Evolutionary conservation across 306 rosid species (phyloP).

Genomic region (Prunus mongolica): DNA sequence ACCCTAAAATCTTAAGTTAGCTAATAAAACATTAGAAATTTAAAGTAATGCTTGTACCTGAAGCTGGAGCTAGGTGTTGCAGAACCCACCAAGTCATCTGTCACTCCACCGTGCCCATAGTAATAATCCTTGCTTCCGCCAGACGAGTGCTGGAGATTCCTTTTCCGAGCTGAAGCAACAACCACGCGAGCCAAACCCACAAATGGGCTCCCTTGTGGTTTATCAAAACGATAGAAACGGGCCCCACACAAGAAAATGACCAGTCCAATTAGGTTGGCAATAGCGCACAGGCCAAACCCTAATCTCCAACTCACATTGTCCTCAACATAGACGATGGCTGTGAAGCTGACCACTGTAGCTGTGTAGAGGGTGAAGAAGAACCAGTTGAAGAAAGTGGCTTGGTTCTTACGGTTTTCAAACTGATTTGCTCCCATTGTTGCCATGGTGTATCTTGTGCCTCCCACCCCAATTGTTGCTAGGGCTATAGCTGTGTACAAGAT

Average conservation of each 20-base stretch:
- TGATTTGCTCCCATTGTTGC: constrained; percentile 48
- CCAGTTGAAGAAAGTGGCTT: constrained; percentile 42
- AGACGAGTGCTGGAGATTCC: constrained; percentile 26
- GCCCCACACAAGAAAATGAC: constrained; percentile 32
- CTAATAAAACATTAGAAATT: not conserved
- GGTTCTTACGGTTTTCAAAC: constrained; percentile 32
- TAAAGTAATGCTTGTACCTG: constrained; percentile 28
- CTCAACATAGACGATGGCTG: constrained; percentile 38
- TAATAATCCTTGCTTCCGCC: constrained; percentile 25
- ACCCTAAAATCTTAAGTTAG: no score
- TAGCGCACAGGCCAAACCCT: constrained; percentile 40
- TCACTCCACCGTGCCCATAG: constrained; percentile 6
- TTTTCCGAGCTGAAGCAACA: constrained; percentile 38
- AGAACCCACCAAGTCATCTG: not conserved
- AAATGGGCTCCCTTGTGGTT: constrained; percentile 33
- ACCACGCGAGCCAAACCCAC: constrained; percentile 34
- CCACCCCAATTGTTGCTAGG: constrained; percentile 35
- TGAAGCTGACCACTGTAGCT: constrained; percentile 11
- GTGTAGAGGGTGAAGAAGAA: constrained; percentile 28
- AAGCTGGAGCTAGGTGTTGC: constrained; percentile 33
- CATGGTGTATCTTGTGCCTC: constrained; percentile 47
- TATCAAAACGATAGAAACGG: constrained; percentile 27
- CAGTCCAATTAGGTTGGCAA: constrained; percentile 20
- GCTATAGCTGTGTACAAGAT: constrained; percentile 31
- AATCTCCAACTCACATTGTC: constrained; percentile 41